A percentile compares a stretch with the other conserved stretches of the same genome.
Conservation (phyloP, 352 stramenopile genomes). For the Lagenidium giganteum region DNA sequence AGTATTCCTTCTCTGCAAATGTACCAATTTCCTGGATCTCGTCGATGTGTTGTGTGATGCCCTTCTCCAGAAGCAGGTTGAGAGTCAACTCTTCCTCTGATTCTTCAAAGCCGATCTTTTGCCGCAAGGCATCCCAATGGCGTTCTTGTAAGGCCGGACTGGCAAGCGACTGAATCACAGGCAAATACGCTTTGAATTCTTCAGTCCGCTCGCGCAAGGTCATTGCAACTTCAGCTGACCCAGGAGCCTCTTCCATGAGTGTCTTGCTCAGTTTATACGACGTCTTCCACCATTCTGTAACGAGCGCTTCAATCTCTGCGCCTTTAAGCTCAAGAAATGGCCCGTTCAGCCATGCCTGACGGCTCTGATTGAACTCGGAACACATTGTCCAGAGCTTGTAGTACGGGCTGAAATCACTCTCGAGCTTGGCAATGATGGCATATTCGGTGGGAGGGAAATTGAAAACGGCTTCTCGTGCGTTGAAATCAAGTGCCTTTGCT, state of each 20-base stretch:
- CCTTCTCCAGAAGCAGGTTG: constrained; percentile 72
- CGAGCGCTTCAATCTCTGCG: constrained; percentile 80
- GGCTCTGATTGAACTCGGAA: constrained; percentile 89
- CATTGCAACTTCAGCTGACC: constrained; percentile 82
- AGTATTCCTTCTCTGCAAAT: constrained; percentile 94
- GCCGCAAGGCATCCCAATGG: constrained; percentile 89
- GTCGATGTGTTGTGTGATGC: constrained; percentile 86
- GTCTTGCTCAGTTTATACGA: constrained; percentile 90
- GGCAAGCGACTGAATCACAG: constrained; percentile 90
- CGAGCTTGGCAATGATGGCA: constrained; percentile 75
- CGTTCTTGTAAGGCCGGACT: constrained; percentile 89
- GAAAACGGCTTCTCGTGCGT: constrained; percentile 90
- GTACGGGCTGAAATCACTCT: constrained; percentile 86
- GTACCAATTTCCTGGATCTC: constrained; percentile 87
- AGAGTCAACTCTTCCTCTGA: constrained; percentile 84
- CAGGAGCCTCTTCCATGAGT: constrained; percentile 84
- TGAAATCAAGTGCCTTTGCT: constrained; percentile 89
- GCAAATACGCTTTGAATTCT: constrained; percentile 90
- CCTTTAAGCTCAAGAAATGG: constrained; percentile 90
- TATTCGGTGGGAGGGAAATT: constrained; percentile 92
- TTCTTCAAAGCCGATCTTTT: constrained; percentile 88
- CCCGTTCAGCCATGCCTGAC: constrained; percentile 90
- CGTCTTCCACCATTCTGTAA: constrained; percentile 92
- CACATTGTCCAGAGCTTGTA: constrained; percentile 96
- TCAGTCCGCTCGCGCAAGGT: constrained; percentile 88